Percentiles rank a stretch among this genome's conserved stretches.
Evolutionary conservation across 306 rosid genomes (phyloP).

Genomic region (Cicer pinnatifidum): DNA sequence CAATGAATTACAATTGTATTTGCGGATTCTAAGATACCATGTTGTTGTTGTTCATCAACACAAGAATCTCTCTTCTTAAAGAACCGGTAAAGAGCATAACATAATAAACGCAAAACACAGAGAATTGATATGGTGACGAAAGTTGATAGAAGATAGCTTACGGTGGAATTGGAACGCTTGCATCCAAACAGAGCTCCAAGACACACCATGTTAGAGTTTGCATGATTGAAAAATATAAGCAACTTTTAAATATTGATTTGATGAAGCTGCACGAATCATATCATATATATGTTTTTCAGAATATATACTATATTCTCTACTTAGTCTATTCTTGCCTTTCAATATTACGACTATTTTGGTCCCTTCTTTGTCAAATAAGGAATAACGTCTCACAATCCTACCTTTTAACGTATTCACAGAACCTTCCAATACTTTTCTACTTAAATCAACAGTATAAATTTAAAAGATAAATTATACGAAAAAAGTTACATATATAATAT

Average conservation of each 20-base stretch:
- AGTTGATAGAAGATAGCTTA: slow-evolving; percentile 47
- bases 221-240: slow-evolving; percentile 3
- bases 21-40: slow-evolving; percentile 17
- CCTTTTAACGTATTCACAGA: not conserved
- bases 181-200: slow-evolving; percentile 55
- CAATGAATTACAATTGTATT: slow-evolving; percentile 28
- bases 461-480: not conserved
- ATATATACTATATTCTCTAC: not conserved
- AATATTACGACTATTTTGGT: not conserved
- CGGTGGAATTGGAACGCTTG: slow-evolving; percentile 45
- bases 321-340: slow-evolving; percentile 47
- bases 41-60: slow-evolving; percentile 33
- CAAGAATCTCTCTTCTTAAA: slow-evolving; percentile 35
- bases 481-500: not conserved
- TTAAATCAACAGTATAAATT: not conserved
- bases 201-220: slow-evolving; percentile 48
- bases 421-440: not conserved
- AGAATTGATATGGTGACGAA: slow-evolving; percentile 45
- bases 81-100: slow-evolving; percentile 40
- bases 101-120: slow-evolving; percentile 48
- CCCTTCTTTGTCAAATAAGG: slow-evolving; percentile 46
- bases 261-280: not conserved
- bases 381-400: slow-evolving; percentile 6
- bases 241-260: slow-evolving; percentile 2
- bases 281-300: not conserved